phyloP scores from a whole-genome alignment of 768 basidiomycete species.

The Suillus discolor region DNA sequence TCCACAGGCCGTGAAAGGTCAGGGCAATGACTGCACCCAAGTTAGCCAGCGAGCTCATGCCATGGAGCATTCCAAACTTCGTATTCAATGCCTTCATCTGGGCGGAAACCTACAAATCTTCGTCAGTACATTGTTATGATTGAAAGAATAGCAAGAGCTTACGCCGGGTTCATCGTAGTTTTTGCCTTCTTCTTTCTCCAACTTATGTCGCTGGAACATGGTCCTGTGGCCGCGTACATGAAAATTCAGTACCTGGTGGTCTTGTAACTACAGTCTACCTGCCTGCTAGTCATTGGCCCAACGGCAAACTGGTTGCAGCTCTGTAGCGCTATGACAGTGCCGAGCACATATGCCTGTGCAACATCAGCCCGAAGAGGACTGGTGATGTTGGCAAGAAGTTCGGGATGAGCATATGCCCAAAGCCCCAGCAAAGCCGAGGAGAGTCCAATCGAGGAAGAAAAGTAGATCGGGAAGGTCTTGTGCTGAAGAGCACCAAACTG shows the following conservation, averaged over 20 bases:
- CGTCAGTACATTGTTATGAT: conserved; percentile 13
- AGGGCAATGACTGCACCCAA: conserved; percentile 59
- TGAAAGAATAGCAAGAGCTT: conserved; percentile 27
- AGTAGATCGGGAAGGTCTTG: conserved; percentile 75
- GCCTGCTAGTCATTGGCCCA: conserved; percentile 75
- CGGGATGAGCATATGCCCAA: conserved; percentile 62
- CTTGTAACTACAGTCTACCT: conserved; percentile 23
- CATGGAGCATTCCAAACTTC: conserved; percentile 68
- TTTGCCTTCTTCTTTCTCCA: conserved; percentile 78
- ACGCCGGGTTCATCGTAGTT: conserved; percentile 66
- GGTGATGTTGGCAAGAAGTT: conserved; percentile 49
- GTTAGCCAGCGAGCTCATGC: conserved; percentile 69
- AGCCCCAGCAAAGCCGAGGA: conserved; percentile 55
- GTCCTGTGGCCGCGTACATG: conserved; percentile 43
- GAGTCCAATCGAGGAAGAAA: conserved; percentile 57
- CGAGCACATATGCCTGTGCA: conserved; percentile 63
- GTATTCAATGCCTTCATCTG: conserved; percentile 72
- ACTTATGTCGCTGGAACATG: conserved; percentile 73
- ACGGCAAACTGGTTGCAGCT: conserved; percentile 67
- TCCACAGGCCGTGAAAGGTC: conserved; percentile 71
- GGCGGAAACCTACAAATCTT: conserved; percentile 53
- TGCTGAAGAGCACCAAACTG: conserved; percentile 78
- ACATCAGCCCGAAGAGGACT: conserved; percentile 60
- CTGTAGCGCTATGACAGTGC: conserved; percentile 48
- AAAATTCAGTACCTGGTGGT: conserved; percentile 1